Percentiles rank a stretch among this genome's conserved stretches.
Evolutionary conservation across 805 yeast species (phyloP).

Genomic region (Candida parachauliodes): DNA sequence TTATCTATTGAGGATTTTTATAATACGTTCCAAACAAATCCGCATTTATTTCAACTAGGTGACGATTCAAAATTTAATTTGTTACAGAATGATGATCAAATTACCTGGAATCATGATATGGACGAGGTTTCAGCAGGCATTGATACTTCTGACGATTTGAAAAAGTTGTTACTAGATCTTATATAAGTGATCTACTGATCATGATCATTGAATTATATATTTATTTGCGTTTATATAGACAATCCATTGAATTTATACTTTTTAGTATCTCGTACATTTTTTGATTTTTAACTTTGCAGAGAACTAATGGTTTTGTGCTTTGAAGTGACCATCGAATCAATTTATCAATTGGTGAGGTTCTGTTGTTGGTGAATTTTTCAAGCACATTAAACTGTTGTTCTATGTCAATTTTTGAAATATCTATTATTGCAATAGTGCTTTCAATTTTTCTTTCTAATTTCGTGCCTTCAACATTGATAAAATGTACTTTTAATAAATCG

Average conservation of each 20-base stretch:
- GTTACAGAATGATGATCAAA: constrained; percentile 53
- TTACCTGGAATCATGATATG: constrained; percentile 14
- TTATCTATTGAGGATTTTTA: constrained; percentile 65
- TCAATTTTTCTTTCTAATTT: background rate
- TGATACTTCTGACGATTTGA: constrained; percentile 65
- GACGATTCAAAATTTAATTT: constrained; percentile 55
- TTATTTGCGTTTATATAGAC: constrained; percentile 19
- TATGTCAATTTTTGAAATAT: background rate
- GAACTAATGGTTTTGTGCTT: background rate
- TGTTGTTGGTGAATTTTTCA: background rate
- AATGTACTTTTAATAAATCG: constrained; percentile 4
- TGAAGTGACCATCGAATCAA: background rate
- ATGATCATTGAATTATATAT: too few species aligned
- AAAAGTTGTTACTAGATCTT: constrained; percentile 68
- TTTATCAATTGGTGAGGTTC: background rate
- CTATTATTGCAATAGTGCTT: constrained; percentile 3
- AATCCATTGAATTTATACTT: constrained; percentile 9
- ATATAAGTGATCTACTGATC: too few species aligned
- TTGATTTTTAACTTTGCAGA: background rate
- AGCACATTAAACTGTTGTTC: constrained; percentile 1
- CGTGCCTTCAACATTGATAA: background rate
- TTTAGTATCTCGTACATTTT: constrained; percentile 5
- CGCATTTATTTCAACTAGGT: constrained; percentile 64
- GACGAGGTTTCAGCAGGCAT: constrained; percentile 27
- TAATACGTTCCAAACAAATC: constrained; percentile 60